Percentiles rank a stretch among this genome's conserved stretches.
Evolutionary conservation across 768 basidiomycete species (phyloP).

Genomic region (Amylocystis lapponica): DNA sequence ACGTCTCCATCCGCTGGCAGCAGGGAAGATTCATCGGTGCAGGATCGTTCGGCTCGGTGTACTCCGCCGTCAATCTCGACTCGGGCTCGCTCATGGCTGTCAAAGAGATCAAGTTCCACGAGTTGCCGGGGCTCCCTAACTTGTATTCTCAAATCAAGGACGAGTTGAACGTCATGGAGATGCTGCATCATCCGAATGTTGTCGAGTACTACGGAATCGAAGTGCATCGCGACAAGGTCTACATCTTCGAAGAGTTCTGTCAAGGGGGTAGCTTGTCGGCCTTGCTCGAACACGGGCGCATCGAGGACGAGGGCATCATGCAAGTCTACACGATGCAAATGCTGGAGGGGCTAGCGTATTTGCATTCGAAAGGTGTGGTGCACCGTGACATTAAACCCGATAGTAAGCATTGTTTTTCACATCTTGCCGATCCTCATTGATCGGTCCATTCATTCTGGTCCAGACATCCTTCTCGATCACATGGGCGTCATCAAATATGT

Average conservation of each 20-base stretch:
- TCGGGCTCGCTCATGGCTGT: constrained; percentile 97
- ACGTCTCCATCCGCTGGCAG: constrained; percentile 96
- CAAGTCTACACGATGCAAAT: constrained; percentile 97
- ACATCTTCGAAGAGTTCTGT: constrained; percentile 98
- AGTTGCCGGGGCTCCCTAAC: constrained; percentile 80
- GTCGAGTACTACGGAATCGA: constrained; percentile 99
- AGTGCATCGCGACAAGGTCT: constrained; percentile 97
- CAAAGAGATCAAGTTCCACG: constrained; percentile 97
- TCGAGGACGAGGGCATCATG: constrained; percentile 94
- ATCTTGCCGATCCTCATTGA: not conserved
- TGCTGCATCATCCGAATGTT: constrained; percentile 95
- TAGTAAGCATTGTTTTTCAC: constrained; percentile 65
- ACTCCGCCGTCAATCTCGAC: constrained; percentile 94
- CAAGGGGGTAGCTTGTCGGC: constrained; percentile 91
- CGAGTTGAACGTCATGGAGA: constrained; percentile 96
- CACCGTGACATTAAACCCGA: constrained; percentile 99
- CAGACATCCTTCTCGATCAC: constrained; percentile 91
- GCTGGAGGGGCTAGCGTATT: constrained; percentile 88
- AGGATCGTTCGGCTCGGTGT: constrained; percentile 99
- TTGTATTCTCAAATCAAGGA: constrained; percentile 92
- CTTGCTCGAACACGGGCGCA: constrained; percentile 85
- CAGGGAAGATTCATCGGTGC: constrained; percentile 97
- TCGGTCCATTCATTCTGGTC: not conserved
- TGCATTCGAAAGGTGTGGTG: constrained; percentile 88
- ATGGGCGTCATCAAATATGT: constrained; percentile 93